Conservation (phyloP, 139 green algal species). For the Micractinium conductrix region DNA sequence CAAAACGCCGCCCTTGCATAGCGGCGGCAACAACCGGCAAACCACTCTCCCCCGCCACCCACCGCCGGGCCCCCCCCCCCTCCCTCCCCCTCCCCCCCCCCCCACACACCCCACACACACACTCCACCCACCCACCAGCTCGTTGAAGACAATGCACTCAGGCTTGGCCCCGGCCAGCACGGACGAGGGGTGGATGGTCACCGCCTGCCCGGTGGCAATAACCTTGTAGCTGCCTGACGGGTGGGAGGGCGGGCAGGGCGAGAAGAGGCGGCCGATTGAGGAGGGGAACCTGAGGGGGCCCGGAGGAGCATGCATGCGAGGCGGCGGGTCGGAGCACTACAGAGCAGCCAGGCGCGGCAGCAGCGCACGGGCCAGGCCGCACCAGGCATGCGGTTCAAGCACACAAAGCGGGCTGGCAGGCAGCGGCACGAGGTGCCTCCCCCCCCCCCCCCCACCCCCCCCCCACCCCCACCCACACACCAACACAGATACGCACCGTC, state of each 20-base stretch:
- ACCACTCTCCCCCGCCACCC: not conserved
- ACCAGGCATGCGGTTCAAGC: too few relatives aligned
- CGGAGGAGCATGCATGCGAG: not conserved
- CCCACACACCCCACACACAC: not conserved
- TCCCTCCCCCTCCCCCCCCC: not conserved
- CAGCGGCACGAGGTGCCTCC: too few relatives aligned
- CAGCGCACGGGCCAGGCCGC: too few relatives aligned
- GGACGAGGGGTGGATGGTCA: conserved; percentile 86
- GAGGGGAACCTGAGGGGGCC: not conserved
- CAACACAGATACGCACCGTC: conserved; percentile 51
- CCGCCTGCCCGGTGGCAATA: conserved; percentile 68
- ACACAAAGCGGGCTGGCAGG: too few relatives aligned
- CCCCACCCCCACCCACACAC: not conserved
- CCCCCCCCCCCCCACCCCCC: too few relatives aligned
- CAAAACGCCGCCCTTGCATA: not conserved
- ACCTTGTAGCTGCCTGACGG: conserved; percentile 73
- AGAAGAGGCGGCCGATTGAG: not conserved
- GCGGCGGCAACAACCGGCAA: not conserved
- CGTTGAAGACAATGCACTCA: conserved; percentile 84
- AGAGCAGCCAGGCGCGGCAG: too few relatives aligned
- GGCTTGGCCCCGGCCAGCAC: conserved; percentile 69
- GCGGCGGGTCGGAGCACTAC: not conserved
- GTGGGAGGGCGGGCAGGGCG: not conserved
- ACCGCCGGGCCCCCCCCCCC: too few relatives aligned
- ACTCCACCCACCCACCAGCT: conserved; percentile 63